phyloP scores from a whole-genome alignment of 768 basidiomycete species.

The Hypholoma fasciculare region DNA sequence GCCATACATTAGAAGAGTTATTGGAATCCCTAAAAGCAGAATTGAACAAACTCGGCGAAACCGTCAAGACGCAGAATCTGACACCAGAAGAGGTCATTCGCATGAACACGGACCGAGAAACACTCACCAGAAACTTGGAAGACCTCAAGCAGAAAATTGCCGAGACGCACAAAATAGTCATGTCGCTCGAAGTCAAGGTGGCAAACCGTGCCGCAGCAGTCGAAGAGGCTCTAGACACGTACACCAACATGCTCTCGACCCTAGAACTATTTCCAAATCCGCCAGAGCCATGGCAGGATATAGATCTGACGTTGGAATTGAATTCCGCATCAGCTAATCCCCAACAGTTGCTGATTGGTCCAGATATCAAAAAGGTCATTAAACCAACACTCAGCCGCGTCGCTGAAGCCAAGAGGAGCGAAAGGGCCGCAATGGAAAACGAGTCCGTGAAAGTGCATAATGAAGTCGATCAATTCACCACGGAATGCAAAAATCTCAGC shows the following conservation, averaged over 20 bases:
- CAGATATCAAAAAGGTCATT: slow-evolving; percentile 70
- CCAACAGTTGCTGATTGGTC: slow-evolving; percentile 64
- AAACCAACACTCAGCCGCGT: slow-evolving; percentile 75
- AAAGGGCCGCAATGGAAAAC: slow-evolving; percentile 70
- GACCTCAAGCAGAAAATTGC: slow-evolving; percentile 76
- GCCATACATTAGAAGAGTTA: slow-evolving; percentile 45
- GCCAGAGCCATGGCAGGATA: slow-evolving; percentile 64
- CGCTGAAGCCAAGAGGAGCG: slow-evolving; percentile 70
- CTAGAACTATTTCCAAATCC: slow-evolving; percentile 80
- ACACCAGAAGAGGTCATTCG: slow-evolving; percentile 87
- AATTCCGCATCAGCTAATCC: slow-evolving; percentile 77
- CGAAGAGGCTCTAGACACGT: slow-evolving; percentile 80
- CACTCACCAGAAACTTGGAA: slow-evolving; percentile 67
- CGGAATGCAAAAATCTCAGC: slow-evolving; percentile 80
- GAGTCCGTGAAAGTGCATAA: slow-evolving; percentile 82
- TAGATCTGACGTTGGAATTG: slow-evolving; percentile 80
- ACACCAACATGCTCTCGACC: slow-evolving; percentile 71
- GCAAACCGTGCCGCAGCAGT: slow-evolving; percentile 78
- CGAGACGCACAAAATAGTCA: slow-evolving; percentile 69
- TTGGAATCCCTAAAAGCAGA: slow-evolving; percentile 67
- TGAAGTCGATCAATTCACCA: slow-evolving; percentile 73
- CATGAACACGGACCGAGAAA: slow-evolving; percentile 91
- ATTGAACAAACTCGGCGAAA: slow-evolving; percentile 56
- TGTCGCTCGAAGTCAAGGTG: slow-evolving; percentile 82
- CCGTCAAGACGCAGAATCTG: slow-evolving; percentile 86